These are phyloP conservation scores for Musa acuminata DNA, from an alignment of 176 grass and related monocot genomes.

Conservation along the genomic window DNA sequence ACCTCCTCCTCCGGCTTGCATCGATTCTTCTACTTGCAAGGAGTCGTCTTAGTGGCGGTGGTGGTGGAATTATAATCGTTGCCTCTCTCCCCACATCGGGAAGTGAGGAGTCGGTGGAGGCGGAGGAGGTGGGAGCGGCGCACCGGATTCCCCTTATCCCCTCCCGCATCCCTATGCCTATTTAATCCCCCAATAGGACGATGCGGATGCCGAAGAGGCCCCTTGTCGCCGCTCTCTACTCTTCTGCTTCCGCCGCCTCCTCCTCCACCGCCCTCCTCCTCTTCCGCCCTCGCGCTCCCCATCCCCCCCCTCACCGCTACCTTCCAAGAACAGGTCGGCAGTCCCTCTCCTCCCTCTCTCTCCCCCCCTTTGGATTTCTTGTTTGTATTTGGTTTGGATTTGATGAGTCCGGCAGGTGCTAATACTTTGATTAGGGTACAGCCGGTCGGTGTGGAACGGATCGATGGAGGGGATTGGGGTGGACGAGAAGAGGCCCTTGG, in stretches of 20 bases:
- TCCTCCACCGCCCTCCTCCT: conserved; percentile 7
- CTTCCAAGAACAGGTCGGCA: conserved; percentile 23
- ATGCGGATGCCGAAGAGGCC: conserved; percentile 53
- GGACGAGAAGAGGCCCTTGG: not conserved
- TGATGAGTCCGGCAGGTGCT: not conserved
- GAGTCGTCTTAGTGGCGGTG: not conserved
- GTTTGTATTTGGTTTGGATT: not conserved
- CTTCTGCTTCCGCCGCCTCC: conserved; percentile 30
- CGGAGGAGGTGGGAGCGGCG: conserved; percentile 5
- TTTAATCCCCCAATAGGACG: conserved; percentile 26
- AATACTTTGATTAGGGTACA: conserved; percentile 19
- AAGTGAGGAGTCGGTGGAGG: conserved; percentile 9
- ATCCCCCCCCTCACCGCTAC: not conserved
- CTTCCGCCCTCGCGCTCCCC: conserved; percentile 11
- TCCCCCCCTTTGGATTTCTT: not conserved
- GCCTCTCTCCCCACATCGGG: not conserved
- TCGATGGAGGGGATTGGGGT: conserved; percentile 1
- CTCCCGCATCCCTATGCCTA: conserved; percentile 25
- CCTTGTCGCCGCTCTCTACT: conserved; percentile 34
- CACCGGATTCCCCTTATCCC: conserved; percentile 2
- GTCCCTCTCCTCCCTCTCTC: not conserved
- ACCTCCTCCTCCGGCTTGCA: not conserved
- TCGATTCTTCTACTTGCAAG: not conserved
- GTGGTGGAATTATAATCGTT: not conserved
- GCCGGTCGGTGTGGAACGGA: not conserved